Base-by-base conservation (phyloP, 306 rosid species). In the Elaeagnus macrophylla region DNA sequence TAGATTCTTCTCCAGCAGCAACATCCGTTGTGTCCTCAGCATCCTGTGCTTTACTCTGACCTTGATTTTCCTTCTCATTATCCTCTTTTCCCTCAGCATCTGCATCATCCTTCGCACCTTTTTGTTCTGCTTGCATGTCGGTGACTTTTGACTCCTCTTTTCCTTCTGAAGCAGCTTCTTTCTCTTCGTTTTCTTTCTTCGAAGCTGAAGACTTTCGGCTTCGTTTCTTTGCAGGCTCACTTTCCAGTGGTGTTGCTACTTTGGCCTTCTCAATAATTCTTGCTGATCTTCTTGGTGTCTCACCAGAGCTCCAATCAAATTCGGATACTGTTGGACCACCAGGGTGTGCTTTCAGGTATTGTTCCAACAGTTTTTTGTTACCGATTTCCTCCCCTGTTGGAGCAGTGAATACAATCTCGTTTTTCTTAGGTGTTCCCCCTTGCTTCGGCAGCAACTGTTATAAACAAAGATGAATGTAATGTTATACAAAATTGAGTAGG, bases 251-350 rank as follows among this genome's bases (percentile, higher is more conserved):
- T 49, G 86, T 68, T 64, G 68, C 40, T 50, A 45, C 81, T 70
- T 82, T 91, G 61, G 68, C 77, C 86, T 86, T 91, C 84, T 82
- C 89, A 49, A 79, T 84, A 64, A 91, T 86, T 67, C 97, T 86
- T 11, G 97, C 75, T 12, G 97, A 91, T 70, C 97, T 80, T 70
- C 97, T 80, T 6, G 95, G 97, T 50, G 95, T 82, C 85, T 91
- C 97, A 50, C 97, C 97, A 38, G 95, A 78, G 13, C 97, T 89
- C 97, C 97, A 91, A 60, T 91, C 95, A 67, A 91, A 91, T 62
- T 86, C 93, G 8, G 85, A 75, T 51, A 48, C 74, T 58, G 79
- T 77, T 10, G 97, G 95, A 49, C 91, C 82, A 66, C 85, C 96
- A 1, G 94, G 84, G 62, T 91, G 82, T 54, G 95, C 83, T 78